Evolutionary conservation across 2,329 filamentous ascomycete genomes (phyloP), one percentile per base, ranked within the genome.

Genomic region (Lachnellula cervina): DNA sequence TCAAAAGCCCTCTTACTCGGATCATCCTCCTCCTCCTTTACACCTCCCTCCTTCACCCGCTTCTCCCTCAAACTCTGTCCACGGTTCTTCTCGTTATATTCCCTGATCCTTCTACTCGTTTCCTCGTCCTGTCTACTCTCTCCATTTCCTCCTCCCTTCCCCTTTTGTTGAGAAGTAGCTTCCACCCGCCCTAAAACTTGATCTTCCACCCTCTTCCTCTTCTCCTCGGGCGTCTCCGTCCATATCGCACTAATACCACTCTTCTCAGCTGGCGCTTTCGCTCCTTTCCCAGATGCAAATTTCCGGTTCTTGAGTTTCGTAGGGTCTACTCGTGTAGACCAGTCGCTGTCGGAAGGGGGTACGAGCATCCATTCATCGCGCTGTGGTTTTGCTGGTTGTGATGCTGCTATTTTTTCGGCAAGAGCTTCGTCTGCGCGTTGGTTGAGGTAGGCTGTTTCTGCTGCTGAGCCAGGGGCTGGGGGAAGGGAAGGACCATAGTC

Each of bases 141-240:
- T 19, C 56, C 60, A 25, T 57, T 52, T 59, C 51, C 63, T 64
- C 5, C 32, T 52, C 54, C 43, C 40, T 52, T 8, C 48, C 55
- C 47, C 65, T 59, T 49, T 4, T 49, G 35, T 9, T 42, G 35
- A 4, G 56, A 23, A 25, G 47, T 35, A 56, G 55, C 59, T 8
- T 68, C 65, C 4, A 62, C 67, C 2, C 92, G 82, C 0, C 92
- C 92, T 63, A 97, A 80, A 11, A 96, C 88, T 52, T 94, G 84
- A 69, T 96, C 85, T 64, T 88, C 86, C 21, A 97, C 73, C 40
- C 90, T 80, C 71, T 87, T 86, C 56, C 89, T 83, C 71, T 95
- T 96, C 72, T 97, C 82, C 69, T 93, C 89, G 0, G 90, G 89
- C 8, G 90, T 96, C 71, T 97, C 93, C 0, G 90, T 92, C 93